Base-by-base conservation (phyloP, 2,329 filamentous ascomycete species). In the Tolypocladium paradoxum region DNA sequence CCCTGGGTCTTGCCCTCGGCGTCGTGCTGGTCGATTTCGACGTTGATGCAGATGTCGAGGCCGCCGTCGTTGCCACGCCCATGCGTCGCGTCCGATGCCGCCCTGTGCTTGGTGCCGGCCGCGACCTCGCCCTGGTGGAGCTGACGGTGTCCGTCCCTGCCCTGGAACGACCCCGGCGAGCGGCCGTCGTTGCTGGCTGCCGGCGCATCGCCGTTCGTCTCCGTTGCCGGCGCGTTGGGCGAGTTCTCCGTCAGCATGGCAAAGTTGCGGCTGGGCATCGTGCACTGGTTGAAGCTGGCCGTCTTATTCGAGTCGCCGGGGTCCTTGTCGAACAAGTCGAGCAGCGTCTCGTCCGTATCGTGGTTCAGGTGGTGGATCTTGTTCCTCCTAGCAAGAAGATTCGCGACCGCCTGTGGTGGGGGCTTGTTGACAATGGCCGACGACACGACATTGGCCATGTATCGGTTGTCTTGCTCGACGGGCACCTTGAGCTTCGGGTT, bases 391-490 rank as follows among this genome's bases (percentile, higher is more conserved):
- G 95, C 92, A 52, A 99, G 78, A 48, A 96, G 81, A 68, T 99
- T 95, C 12, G 90, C 90, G 64, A 99, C 87, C 61, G 72, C 91
- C 67, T 86, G 83, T 1, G 92, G 90, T 16, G 91, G 90, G 2
- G 93, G 93, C 61, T 92, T 92, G 67, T 99, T 96, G 59, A 95
- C 91, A 63, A 99, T 97, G 34, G 91, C 91, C 1, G 91, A 96
- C 6, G 90, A 95, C 51, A 97, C 80, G 22, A 99, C 79, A 64
- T 99, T 99, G 50, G 85, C 87, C 83, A 99, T 97, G 69, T 97
- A 97, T 53, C 93, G 83, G 66, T 90, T 87, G 68, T 99, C 93
- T 55, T 85, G 79, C 65, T 92, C 87, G 53, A 84, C 86, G 0
- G 88, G 79, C 35, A 96, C 79, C 51, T 84, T 78, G 46, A 93